Percentiles rank a stretch among this genome's conserved stretches.
These are phyloP conservation scores for Cyclotella baltica DNA, from an alignment of 108 stramenopile species.

Conservation along the genomic window DNA sequence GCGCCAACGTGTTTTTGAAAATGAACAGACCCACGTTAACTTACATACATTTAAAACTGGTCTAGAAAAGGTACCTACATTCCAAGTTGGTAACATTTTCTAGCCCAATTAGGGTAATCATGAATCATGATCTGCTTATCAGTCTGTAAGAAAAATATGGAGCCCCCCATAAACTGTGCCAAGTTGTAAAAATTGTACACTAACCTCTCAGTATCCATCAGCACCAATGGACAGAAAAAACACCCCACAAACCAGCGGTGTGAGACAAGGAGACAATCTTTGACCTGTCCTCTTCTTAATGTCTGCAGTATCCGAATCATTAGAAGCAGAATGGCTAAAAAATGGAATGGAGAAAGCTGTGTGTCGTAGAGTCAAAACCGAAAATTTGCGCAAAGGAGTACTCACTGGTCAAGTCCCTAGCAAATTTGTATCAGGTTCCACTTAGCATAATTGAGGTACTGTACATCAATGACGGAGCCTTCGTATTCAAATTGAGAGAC, in stretches of 20 bases:
- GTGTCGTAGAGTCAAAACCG: not conserved
- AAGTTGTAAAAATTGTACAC: constrained; percentile 11
- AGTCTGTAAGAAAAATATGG: constrained; percentile 19
- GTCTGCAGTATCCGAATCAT: constrained; percentile 13
- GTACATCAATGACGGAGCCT: not conserved
- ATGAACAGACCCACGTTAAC: no score
- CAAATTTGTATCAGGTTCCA: no score
- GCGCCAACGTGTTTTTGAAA: no score
- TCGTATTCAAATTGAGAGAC: not conserved
- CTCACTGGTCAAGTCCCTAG: not conserved
- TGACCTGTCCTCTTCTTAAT: constrained; percentile 35
- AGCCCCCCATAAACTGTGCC: not conserved
- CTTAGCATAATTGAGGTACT: not conserved
- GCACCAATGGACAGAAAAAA: not conserved
- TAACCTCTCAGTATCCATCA: not conserved
- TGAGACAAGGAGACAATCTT: constrained; percentile 8
- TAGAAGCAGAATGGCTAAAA: not conserved
- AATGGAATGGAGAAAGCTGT: not conserved
- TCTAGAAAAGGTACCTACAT: no score
- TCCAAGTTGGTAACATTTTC: no score
- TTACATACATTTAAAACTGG: no score
- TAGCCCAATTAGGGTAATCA: no score
- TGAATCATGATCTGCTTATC: constrained; percentile 14
- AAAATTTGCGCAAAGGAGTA: not conserved
- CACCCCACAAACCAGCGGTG: constrained; percentile 4